Percentiles rank a stretch among this genome's conserved stretches.
phyloP scores from a whole-genome alignment of 345 rosid species.

The Brassica juncea region DNA sequence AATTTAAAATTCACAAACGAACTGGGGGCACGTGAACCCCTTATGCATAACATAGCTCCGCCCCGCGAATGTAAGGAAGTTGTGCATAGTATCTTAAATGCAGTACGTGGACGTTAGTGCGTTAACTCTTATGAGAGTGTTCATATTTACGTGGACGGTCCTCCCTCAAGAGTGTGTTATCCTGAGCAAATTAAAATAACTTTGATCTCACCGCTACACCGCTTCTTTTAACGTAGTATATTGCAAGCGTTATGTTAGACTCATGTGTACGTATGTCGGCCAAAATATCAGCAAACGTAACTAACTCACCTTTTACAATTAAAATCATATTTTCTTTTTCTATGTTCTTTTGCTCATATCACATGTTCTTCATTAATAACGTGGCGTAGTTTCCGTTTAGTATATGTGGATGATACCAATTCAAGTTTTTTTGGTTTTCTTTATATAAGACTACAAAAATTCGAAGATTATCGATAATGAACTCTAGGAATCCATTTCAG shows the following conservation, averaged over 20 bases:
- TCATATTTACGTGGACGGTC: not conserved
- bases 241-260: slow-evolving; percentile 1
- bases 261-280: not conserved
- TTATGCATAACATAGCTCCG: too few relatives aligned
- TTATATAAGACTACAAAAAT: not conserved
- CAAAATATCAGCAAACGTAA: slow-evolving; percentile 18
- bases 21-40: not conserved
- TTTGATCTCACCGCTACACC: not conserved
- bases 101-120: slow-evolving; percentile 3
- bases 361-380: not conserved
- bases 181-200: not conserved
- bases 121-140: not conserved
- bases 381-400: not conserved
- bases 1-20: not conserved
- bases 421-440: not conserved
- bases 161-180: not conserved
- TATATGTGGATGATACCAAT: not conserved
- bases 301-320: slow-evolving; percentile 8
- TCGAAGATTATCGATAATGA: not conserved
- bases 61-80: not conserved
- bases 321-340: not conserved
- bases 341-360: not conserved
- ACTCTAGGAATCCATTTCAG: too few relatives aligned
- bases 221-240: not conserved
- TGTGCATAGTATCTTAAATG: not conserved